A percentile compares a stretch with the other conserved stretches of the same genome.
These are phyloP conservation scores for Leccinum incarnatum DNA, from an alignment of 768 basidiomycete genomes.

Conservation along the genomic window DNA sequence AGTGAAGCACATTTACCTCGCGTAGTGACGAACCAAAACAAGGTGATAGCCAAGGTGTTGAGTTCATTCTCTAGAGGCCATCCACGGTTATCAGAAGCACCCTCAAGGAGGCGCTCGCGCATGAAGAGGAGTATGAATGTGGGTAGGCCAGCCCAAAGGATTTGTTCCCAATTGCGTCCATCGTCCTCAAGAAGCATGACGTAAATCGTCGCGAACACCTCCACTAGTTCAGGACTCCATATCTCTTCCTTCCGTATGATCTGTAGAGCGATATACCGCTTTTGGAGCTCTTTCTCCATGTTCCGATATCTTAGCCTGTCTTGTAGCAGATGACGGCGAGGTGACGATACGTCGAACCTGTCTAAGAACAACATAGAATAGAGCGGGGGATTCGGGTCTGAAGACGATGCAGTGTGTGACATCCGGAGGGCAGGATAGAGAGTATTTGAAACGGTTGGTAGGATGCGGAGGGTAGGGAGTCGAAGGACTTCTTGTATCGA, in stretches of 20 bases:
- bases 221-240: slow-evolving; percentile 36
- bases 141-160: slow-evolving; percentile 43
- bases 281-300: slow-evolving; percentile 44
- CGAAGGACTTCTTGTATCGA: slow-evolving; percentile 37
- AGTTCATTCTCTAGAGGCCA: slow-evolving; percentile 49
- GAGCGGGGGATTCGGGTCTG: slow-evolving; percentile 30
- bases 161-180: slow-evolving; percentile 46
- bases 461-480: slow-evolving; percentile 32
- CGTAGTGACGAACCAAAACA: slow-evolving; percentile 49
- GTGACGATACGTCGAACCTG: slow-evolving; percentile 49
- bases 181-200: slow-evolving; percentile 59
- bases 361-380: slow-evolving; percentile 40
- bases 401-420: slow-evolving; percentile 26
- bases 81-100: slow-evolving; percentile 37
- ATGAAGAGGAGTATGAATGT: slow-evolving; percentile 41
- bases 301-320: slow-evolving; percentile 26
- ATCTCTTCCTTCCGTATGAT: slow-evolving; percentile 40
- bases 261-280: slow-evolving; percentile 44
- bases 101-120: slow-evolving; percentile 38
- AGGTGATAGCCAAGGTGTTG: slow-evolving; percentile 45
- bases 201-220: slow-evolving; percentile 52
- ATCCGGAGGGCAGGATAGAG: slow-evolving; percentile 36
- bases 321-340: slow-evolving; percentile 37
- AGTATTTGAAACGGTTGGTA: slow-evolving; percentile 33
- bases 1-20: slow-evolving; percentile 8